These are phyloP conservation scores for Mucor indicus DNA, from an alignment of 371 early-diverging fungal species.

Conservation along the genomic window DNA sequence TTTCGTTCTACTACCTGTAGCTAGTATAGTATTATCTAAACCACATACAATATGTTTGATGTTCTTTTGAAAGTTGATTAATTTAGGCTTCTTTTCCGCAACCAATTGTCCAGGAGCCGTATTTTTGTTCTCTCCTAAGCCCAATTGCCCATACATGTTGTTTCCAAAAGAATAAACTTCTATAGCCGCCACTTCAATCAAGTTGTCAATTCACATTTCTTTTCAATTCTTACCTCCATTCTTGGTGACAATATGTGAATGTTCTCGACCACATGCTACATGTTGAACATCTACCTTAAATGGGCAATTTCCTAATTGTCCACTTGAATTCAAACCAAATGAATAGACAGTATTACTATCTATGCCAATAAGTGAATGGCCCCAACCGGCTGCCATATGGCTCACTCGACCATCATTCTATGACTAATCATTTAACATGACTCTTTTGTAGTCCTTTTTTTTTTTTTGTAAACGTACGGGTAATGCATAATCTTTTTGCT, in stretches of 20 bases:
- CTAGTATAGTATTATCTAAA: constrained; percentile 68
- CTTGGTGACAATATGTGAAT: constrained; percentile 51
- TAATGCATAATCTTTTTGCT: constrained; percentile 35
- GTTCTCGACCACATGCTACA: constrained; percentile 55
- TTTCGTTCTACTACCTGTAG: constrained; percentile 29
- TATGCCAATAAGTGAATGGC: constrained; percentile 35
- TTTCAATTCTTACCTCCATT: constrained; percentile 1
- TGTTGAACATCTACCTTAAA: background rate
- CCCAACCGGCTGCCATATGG: constrained; percentile 44
- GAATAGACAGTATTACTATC: constrained; percentile 24
- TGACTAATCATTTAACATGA: background rate
- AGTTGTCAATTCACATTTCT: background rate
- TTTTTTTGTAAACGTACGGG: constrained; percentile 15
- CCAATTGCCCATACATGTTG: constrained; percentile 70
- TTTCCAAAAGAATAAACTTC: constrained; percentile 63
- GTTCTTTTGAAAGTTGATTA: constrained; percentile 17
- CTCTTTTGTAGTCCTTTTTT: background rate
- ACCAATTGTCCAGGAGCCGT: constrained; percentile 32
- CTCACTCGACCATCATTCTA: constrained; percentile 20
- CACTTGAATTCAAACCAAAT: constrained; percentile 41
- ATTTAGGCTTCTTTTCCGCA: constrained; percentile 10
- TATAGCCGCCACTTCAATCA: constrained; percentile 10
- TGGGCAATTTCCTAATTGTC: constrained; percentile 25
- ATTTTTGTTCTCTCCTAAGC: constrained; percentile 36
- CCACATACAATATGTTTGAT: constrained; percentile 66